These are phyloP conservation scores for Lasiosphaeria hispida DNA, from an alignment of 495 filamentous ascomycete genomes.

Conservation along the genomic window DNA sequence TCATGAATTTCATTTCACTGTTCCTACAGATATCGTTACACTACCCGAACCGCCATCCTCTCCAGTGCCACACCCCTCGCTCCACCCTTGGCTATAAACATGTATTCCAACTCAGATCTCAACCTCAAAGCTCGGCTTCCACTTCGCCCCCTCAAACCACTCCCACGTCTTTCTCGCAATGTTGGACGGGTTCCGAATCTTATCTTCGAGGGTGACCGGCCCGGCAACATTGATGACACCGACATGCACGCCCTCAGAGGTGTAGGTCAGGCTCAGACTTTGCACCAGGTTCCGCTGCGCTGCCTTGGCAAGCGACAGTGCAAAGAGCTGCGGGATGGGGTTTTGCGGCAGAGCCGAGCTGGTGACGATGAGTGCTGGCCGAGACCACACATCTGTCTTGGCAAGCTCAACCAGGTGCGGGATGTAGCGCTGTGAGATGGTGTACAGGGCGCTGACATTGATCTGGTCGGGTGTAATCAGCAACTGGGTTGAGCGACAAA, in stretches of 20 bases:
- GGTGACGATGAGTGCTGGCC: constrained; percentile 38
- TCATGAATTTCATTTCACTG: too few relatives aligned
- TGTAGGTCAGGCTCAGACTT: constrained; percentile 30
- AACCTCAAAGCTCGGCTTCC: constrained; percentile 20
- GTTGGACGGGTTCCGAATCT: constrained; percentile 33
- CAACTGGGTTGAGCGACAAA: background rate
- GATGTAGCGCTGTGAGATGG: constrained; percentile 32
- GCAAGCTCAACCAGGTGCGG: constrained; percentile 31
- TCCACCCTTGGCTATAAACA: too few relatives aligned
- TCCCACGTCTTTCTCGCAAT: constrained; percentile 41
- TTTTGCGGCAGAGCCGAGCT: constrained; percentile 32
- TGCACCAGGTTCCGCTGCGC: constrained; percentile 41
- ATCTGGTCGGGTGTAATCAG: constrained; percentile 21
- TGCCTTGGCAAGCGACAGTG: constrained; percentile 41
- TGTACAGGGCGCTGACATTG: constrained; percentile 38
- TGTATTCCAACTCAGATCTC: constrained; percentile 5
- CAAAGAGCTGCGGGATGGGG: constrained; percentile 39
- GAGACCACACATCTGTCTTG: constrained; percentile 18
- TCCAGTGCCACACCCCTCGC: background rate
- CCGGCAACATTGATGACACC: constrained; percentile 39
- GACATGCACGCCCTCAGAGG: constrained; percentile 36
- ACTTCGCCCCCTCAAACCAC: constrained; percentile 27
- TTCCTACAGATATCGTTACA: too few relatives aligned
- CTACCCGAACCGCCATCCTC: background rate
- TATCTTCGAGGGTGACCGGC: constrained; percentile 29